A percentile compares a stretch with the other conserved stretches of the same genome.
Evolutionary conservation across 2,329 filamentous ascomycete species (phyloP).

Genomic region (Allantophomopsis cytisporea): DNA sequence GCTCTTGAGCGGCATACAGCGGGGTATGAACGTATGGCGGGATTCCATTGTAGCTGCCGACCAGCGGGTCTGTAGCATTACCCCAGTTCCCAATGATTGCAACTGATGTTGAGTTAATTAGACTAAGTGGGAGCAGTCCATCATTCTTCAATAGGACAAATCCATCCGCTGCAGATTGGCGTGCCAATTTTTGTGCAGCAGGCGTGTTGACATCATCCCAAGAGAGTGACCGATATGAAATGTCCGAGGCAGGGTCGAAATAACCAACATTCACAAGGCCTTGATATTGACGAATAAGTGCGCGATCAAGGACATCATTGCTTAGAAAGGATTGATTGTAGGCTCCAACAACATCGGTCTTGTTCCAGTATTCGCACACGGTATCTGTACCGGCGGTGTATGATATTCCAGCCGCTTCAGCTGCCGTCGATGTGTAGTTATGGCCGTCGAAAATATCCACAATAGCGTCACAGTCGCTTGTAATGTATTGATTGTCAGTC

Average conservation of each 20-base stretch:
- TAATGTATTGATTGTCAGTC: conserved; percentile 45
- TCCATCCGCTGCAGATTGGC: conserved; percentile 10
- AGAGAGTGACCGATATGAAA: conserved; percentile 34
- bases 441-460: conserved; percentile 34
- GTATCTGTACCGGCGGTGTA: conserved; percentile 10
- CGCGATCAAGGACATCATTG: conserved; percentile 29
- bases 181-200: conserved; percentile 7
- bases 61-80: conserved; percentile 11
- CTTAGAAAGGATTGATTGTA: conserved; percentile 24
- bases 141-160: conserved; percentile 15
- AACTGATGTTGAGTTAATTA: conserved; percentile 3
- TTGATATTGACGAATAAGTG: conserved; percentile 36
- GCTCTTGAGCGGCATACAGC: conserved; percentile 31
- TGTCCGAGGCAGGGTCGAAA: conserved; percentile 33
- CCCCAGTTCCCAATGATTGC: conserved; percentile 12
- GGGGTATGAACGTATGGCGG: conserved; percentile 10
- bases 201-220: conserved; percentile 24
- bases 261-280: conserved; percentile 41
- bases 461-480: conserved; percentile 51
- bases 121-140: conserved; percentile 7
- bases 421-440: conserved; percentile 6
- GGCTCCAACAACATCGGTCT: conserved; percentile 4
- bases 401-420: conserved; percentile 6
- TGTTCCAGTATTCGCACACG: conserved; percentile 10
- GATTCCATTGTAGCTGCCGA: conserved; percentile 11